Evolutionary conservation across 306 rosid species (phyloP), one percentile per base, ranked within the genome.

Genomic region (Trifolium fragiferum): DNA sequence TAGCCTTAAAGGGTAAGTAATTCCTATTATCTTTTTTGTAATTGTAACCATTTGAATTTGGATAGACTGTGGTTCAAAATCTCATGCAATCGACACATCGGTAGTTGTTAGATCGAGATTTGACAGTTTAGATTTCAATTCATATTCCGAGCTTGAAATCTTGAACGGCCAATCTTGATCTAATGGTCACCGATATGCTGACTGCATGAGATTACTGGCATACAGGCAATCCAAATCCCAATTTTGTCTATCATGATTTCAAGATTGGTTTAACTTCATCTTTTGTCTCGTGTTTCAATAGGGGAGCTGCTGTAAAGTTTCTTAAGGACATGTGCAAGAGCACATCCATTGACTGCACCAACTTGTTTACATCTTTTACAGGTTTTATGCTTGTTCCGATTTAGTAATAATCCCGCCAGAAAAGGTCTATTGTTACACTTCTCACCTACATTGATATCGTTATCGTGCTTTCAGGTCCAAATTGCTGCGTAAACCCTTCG

Each of bases 351-450:
- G 92, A 93, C 83, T 93, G 98, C 84, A 77, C 89, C 68, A 61
- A 91, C 79, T 81, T 91, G 84, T 80, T 89, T 53, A 91, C 91
- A 7, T 20, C 93, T 75, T 87, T 93, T 85, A 93, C 98, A 80
- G 97, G 98, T 90, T 69, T 7, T 20, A 37, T 50, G 68, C 80
- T 60, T 54, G 33, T 41, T 25, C 41, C 61, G 59, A 53, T 41
- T 54, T n/a, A 41, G 54, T 60, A 25, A 25, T 66, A 37, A 44
- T 47, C 7, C 7, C 8, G 13, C 16, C 50, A 4, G 7, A 75
- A 66, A 32, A 51, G 6, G 40, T 37, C 59, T 47, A 18, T 23
- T 59, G 30, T 62, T 18, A 41, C 41, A 41, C 5, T 33, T n/a
- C 3, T 63, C 54, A 35, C 18, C 41, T 71, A 33, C 8, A 16